Conservation (phyloP, 169 alveolate species). For the Perkinsus olseni region DNA sequence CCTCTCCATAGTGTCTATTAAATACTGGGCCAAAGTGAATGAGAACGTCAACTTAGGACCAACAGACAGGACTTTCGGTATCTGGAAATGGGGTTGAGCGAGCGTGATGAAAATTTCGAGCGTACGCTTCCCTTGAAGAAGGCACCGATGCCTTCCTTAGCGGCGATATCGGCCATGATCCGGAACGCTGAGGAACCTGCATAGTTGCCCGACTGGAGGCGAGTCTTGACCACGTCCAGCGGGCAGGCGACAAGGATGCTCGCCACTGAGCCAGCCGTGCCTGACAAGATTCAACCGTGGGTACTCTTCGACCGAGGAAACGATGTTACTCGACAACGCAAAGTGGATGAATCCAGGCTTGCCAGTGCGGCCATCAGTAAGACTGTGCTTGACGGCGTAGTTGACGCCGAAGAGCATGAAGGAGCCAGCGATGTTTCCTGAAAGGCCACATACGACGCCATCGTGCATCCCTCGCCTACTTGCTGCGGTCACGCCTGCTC, state of each 20-base stretch:
- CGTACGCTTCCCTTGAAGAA: conserved; percentile 6
- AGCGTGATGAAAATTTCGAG: not conserved
- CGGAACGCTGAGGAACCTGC: not conserved
- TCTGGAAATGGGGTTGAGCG: not conserved
- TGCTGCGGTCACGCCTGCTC: not conserved
- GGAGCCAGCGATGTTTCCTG: conserved; percentile 1
- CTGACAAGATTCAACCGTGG: not conserved
- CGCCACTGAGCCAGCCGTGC: not conserved
- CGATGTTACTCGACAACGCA: not conserved
- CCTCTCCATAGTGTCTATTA: not conserved
- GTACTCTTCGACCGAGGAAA: not conserved
- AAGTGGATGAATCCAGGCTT: not conserved
- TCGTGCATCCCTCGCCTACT: not conserved
- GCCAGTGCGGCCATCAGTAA: not conserved
- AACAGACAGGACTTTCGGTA: not conserved
- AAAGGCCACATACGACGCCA: not conserved
- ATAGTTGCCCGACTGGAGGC: not conserved
- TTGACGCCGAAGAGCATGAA: conserved; percentile 2
- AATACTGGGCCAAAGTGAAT: conserved; percentile 8
- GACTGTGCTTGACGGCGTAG: not conserved
- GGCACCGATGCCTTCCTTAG: not conserved
- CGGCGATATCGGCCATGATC: not conserved
- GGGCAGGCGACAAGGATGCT: conserved; percentile 11
- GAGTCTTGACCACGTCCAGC: conserved; percentile 6
- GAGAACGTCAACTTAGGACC: conserved; percentile 7